Evolutionary conservation across 805 yeast genomes (phyloP), one percentile per base, ranked within the genome.

Genomic region (Hanseniaspora lachancei): DNA sequence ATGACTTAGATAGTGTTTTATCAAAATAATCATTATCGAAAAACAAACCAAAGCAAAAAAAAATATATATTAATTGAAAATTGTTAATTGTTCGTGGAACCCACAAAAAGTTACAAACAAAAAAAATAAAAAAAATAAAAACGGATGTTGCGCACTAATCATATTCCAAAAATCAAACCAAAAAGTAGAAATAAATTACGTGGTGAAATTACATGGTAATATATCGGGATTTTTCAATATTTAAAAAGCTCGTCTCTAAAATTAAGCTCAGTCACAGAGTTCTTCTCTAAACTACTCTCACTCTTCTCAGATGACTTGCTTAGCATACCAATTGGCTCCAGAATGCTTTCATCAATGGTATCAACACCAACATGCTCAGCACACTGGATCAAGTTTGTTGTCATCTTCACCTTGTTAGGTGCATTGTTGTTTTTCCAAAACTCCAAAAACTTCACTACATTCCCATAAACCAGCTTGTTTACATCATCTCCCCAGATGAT

Each of bases 401-500:
- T 36, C 15, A 5, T 13, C 15, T 20, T 34, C 18, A 16, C n/a
- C 10, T 12, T 47, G 16, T 18, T 64, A 58, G 47, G 38, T 21
- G 20, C 40, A 34, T 21, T 18, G 24, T 46, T 47, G 18, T 20
- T 27, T 29, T 62, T 63, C 57, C 67, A 67, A 57, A 66, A 64
- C 18, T 65, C 63, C 16, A 74, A 63, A 52, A 72, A 71, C 51
- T 67, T 65, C 3, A 72, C 57, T 7, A 77, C 72, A 56, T 73
- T 71, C 7, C 70, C 65, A 48, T 77, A 72, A 0, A 79, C 81
- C 34, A 68, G 60, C 1, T 64, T 60, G 29, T 73, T 77, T 0
- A 84, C 86, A 54, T 81, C 79, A 10, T 75, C 68, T 10, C 95
- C 95, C 97, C 97, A 89, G 16, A 89, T 69, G 56, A 91, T 78